phyloP scores from a whole-genome alignment of 1,284 basidiomycete species.

The Cerrena zonata region DNA sequence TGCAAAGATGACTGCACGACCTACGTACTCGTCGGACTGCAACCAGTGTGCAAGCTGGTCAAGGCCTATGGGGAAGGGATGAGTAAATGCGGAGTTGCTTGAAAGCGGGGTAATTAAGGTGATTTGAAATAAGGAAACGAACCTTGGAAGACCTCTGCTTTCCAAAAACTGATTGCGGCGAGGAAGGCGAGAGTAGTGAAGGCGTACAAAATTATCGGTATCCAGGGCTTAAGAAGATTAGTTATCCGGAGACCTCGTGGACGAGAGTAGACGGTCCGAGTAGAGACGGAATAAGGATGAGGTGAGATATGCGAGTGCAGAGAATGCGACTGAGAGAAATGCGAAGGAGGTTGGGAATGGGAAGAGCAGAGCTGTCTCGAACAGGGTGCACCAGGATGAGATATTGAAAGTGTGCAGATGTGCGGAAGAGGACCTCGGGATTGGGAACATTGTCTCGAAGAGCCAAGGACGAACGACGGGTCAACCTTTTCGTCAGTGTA shows the following conservation, averaged over 20 bases:
- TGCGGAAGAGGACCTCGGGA: slow-evolving; percentile 24
- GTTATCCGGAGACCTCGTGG: slow-evolving; percentile 49
- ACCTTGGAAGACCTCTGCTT: slow-evolving; percentile 67
- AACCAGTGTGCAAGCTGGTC: slow-evolving; percentile 72
- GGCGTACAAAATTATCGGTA: slow-evolving; percentile 65
- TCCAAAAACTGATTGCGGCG: slow-evolving; percentile 68
- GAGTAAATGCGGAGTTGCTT: no score
- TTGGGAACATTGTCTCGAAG: slow-evolving; percentile 8
- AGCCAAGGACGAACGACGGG: background rate
- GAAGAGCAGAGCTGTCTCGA: slow-evolving; percentile 9
- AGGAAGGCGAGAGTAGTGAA: slow-evolving; percentile 65
- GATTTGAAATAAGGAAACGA: slow-evolving; percentile 20
- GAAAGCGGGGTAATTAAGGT: background rate
- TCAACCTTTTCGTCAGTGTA: slow-evolving; percentile 4
- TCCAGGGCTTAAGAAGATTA: slow-evolving; percentile 60
- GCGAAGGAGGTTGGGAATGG: slow-evolving; percentile 11
- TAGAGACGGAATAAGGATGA: slow-evolving; percentile 22
- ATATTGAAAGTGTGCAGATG: slow-evolving; percentile 22
- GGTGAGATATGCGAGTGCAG: background rate
- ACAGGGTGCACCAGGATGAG: slow-evolving; percentile 11
- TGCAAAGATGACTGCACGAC: slow-evolving; percentile 66
- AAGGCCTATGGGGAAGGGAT: slow-evolving; percentile 41
- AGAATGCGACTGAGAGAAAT: slow-evolving; percentile 6
- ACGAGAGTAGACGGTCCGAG: slow-evolving; percentile 35
- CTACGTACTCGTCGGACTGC: slow-evolving; percentile 58